phyloP scores from a whole-genome alignment of 805 yeast genomes.

The Cephaloascus albidus region DNA sequence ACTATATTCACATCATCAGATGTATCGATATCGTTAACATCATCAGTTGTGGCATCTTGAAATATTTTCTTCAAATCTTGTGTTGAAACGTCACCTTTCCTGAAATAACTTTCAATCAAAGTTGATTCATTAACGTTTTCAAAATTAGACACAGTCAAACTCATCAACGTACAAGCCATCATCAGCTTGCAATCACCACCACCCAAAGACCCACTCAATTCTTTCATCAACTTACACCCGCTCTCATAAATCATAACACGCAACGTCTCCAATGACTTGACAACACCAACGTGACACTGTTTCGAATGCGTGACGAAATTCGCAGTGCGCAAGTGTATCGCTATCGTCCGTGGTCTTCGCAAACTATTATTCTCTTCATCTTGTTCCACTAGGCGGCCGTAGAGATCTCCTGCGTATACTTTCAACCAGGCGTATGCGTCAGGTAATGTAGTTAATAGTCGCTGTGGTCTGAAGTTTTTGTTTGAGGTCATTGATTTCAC shows the following conservation, averaged over 20 bases:
- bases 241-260: slow-evolving; percentile 14
- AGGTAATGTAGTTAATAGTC: slow-evolving; percentile 29
- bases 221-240: slow-evolving; percentile 31
- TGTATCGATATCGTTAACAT: slow-evolving; percentile 4
- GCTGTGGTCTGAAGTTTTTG: slow-evolving; percentile 53
- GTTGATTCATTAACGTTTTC: slow-evolving; percentile 27
- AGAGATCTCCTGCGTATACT: slow-evolving; percentile 75
- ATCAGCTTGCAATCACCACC: slow-evolving; percentile 38
- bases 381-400: slow-evolving; percentile 60
- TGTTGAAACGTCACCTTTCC: neutral
- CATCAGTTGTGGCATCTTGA: slow-evolving; percentile 4
- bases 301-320: slow-evolving; percentile 20
- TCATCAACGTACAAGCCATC: slow-evolving; percentile 15
- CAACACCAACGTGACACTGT: slow-evolving; percentile 16
- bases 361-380: slow-evolving; percentile 48
- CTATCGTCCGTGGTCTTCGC: slow-evolving; percentile 47
- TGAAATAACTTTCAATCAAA: slow-evolving; percentile 4
- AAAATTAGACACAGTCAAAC: slow-evolving; percentile 45
- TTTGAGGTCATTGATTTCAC: slow-evolving; percentile 84
- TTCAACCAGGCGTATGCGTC: slow-evolving; percentile 74
- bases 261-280: slow-evolving; percentile 4
- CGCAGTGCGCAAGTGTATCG: slow-evolving; percentile 22
- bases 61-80: slow-evolving; percentile 5
- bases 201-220: slow-evolving; percentile 14
- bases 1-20: slow-evolving; percentile 8